A percentile compares a stretch with the other conserved stretches of the same genome.
phyloP scores from a whole-genome alignment of 441 rosid genomes.

The Aquilaria agallochum region DNA sequence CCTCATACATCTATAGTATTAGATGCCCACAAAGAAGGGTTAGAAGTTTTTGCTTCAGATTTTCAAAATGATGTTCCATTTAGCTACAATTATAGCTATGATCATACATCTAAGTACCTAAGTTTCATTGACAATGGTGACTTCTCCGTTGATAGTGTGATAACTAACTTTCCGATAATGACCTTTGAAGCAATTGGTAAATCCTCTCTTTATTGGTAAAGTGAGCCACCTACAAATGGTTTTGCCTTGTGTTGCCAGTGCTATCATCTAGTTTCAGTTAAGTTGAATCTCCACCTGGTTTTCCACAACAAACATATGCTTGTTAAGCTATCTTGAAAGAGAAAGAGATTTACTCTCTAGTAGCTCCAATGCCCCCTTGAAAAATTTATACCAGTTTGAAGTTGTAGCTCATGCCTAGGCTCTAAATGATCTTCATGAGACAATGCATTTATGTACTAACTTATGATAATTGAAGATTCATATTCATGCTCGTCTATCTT shows the following conservation, averaged over 20 bases:
- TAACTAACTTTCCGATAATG: constrained; percentile 81
- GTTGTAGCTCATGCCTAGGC: too few species aligned
- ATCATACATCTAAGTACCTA: constrained; percentile 65
- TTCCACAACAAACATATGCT: not conserved
- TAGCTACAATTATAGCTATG: constrained; percentile 72
- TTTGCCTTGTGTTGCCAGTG: too few species aligned
- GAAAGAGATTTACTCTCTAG: too few species aligned
- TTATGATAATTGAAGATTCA: too few species aligned
- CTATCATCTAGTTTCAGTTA: not conserved
- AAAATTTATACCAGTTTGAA: too few species aligned
- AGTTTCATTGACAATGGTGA: constrained; percentile 58
- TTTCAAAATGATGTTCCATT: constrained; percentile 59
- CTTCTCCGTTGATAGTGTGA: constrained; percentile 78
- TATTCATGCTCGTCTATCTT: too few species aligned
- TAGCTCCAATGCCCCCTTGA: too few species aligned
- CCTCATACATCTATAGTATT: constrained; percentile 51
- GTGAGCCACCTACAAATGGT: not conserved
- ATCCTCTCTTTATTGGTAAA: constrained; percentile 14
- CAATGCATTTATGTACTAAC: too few species aligned
- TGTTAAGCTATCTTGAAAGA: too few species aligned
- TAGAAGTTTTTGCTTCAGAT: constrained; percentile 65
- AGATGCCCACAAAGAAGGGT: constrained; percentile 80
- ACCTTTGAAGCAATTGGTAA: constrained; percentile 67
- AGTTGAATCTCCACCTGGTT: not conserved
- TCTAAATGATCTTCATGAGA: too few species aligned